Percentiles rank a stretch among this genome's conserved stretches.
These are phyloP conservation scores for Globisporangium middletonii DNA, from an alignment of 352 stramenopile species.

Conservation along the genomic window DNA sequence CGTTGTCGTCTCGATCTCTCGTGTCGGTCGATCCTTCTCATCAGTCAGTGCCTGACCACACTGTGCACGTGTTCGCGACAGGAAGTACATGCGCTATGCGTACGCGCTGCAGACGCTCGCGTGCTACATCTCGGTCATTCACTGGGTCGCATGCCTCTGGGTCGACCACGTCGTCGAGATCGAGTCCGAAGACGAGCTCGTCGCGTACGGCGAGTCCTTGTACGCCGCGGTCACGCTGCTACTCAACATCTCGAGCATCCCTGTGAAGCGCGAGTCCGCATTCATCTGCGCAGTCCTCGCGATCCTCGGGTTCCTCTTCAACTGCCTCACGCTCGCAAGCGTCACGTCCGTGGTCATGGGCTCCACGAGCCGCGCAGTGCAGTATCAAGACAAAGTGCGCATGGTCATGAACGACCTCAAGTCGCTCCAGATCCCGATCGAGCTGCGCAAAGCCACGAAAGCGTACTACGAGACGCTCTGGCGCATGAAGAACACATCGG, in stretches of 20 bases:
- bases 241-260: conserved; percentile 43
- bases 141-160: conserved; percentile 61
- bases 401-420: conserved; percentile 66
- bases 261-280: conserved; percentile 27
- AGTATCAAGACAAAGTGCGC: conserved; percentile 58
- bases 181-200: conserved; percentile 25
- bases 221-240: conserved; percentile 39
- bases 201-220: conserved; percentile 42
- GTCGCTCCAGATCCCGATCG: conserved; percentile 40
- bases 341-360: conserved; percentile 44
- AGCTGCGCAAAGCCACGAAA: conserved; percentile 46
- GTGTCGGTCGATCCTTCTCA: too few species aligned
- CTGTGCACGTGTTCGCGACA: conserved; percentile 7
- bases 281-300: conserved; percentile 35
- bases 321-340: conserved; percentile 44
- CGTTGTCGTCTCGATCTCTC: neutral
- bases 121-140: conserved; percentile 50
- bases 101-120: conserved; percentile 49
- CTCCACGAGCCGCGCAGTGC: conserved; percentile 36
- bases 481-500: conserved; percentile 63
- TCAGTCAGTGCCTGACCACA: neutral
- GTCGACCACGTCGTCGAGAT: conserved; percentile 25
- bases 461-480: conserved; percentile 62
- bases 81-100: conserved; percentile 61
- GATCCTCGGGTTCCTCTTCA: conserved; percentile 42